A percentile compares a stretch with the other conserved stretches of the same genome.
These are phyloP conservation scores for Globisporangium apiculatum DNA, from an alignment of 352 stramenopile species.

Conservation along the genomic window DNA sequence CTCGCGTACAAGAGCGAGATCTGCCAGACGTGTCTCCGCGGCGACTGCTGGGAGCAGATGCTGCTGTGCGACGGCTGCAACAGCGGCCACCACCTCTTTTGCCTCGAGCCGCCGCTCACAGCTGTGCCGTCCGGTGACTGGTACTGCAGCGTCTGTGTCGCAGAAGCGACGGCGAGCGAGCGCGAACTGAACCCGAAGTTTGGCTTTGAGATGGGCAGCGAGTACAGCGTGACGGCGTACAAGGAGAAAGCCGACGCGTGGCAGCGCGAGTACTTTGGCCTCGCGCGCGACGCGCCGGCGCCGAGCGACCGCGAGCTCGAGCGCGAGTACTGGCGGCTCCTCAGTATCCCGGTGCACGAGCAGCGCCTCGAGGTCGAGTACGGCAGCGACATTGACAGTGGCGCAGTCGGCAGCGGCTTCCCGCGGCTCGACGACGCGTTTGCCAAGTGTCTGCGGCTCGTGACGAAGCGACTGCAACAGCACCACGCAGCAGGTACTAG, in stretches of 20 bases:
- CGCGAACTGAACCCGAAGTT: constrained; percentile 56
- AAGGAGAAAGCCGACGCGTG: constrained; percentile 78
- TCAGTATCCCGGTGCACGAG: constrained; percentile 70
- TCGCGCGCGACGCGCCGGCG: constrained; percentile 32
- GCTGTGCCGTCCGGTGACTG: constrained; percentile 65
- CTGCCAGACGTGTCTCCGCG: constrained; percentile 77
- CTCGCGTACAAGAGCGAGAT: constrained; percentile 75
- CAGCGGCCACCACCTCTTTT: constrained; percentile 78
- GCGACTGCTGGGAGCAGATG: constrained; percentile 76
- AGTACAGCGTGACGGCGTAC: constrained; percentile 78
- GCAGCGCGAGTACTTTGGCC: constrained; percentile 72
- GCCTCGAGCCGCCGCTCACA: constrained; percentile 45
- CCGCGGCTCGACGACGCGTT: constrained; percentile 46
- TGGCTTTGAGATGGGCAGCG: constrained; percentile 76
- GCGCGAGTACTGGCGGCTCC: constrained; percentile 84
- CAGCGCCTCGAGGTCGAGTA: constrained; percentile 88
- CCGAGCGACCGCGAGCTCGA: constrained; percentile 60
- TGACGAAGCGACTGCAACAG: constrained; percentile 49
- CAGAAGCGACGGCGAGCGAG: constrained; percentile 36
- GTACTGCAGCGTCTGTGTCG: constrained; percentile 71
- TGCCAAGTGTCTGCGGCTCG: constrained; percentile 40
- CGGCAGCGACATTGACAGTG: constrained; percentile 89
- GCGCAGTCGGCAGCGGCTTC: constrained; percentile 82
- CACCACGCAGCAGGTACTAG: constrained; percentile 25
- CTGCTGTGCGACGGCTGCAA: constrained; percentile 80